These are phyloP conservation scores for Zoysia matrella DNA, from an alignment of 202 grass and related monocot species.

Conservation along the genomic window DNA sequence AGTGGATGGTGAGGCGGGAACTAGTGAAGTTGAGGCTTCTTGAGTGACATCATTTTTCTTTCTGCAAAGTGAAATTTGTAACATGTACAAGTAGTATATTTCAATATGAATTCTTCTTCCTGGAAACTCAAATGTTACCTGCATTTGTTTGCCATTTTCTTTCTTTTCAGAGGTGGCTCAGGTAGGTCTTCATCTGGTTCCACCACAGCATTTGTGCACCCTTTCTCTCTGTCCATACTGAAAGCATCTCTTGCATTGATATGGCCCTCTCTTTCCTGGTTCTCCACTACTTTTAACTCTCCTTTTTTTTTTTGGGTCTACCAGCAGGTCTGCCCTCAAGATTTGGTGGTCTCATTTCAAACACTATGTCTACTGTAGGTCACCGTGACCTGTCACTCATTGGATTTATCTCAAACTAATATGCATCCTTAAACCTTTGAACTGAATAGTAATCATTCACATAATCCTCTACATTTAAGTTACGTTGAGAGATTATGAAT, in stretches of 20 bases:
- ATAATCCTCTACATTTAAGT: not conserved
- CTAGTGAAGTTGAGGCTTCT: no score
- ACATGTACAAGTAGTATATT: no score
- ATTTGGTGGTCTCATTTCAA: no score
- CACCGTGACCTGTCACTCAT: no score
- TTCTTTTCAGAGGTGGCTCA: not conserved
- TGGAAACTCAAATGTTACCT: no score
- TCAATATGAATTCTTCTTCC: no score
- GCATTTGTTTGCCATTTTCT: not conserved
- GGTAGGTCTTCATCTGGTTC: conserved; percentile 3
- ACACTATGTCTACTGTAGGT: no score
- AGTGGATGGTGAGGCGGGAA: no score
- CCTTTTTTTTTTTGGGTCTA: not conserved
- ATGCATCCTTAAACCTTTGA: not conserved
- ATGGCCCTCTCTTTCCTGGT: no score
- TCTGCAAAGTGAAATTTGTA: no score
- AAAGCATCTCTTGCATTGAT: no score
- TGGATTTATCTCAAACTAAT: not conserved
- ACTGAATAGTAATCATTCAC: not conserved
- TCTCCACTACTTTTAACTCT: not conserved
- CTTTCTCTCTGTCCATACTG: not conserved
- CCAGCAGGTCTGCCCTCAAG: not conserved
- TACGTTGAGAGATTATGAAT: not conserved
- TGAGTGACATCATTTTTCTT: no score
- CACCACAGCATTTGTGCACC: not conserved